Conservation (phyloP, 768 basidiomycete species). For the Trametes sanguinea region DNA sequence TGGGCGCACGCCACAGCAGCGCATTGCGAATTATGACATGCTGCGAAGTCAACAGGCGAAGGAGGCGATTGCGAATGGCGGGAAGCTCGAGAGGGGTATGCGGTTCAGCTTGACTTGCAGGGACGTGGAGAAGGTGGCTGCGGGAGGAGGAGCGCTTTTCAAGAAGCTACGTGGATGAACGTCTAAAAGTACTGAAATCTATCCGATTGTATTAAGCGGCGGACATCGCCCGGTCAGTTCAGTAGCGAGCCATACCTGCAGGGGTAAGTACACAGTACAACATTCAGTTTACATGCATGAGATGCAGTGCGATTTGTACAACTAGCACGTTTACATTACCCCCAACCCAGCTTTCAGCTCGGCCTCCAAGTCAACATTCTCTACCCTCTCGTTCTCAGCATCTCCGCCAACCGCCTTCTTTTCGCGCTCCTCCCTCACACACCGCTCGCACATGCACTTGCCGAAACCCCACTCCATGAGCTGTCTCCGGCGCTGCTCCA, state of each 20-base stretch:
- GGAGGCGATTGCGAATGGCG: conserved; percentile 48
- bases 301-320: too few species aligned
- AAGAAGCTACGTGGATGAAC: conserved; percentile 7
- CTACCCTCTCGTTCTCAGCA: neutral
- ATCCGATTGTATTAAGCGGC: too few species aligned
- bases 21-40: conserved; percentile 60
- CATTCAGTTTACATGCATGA: neutral
- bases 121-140: conserved; percentile 67
- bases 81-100: conserved; percentile 53
- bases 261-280: too few species aligned
- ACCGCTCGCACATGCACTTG: conserved; percentile 66
- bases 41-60: conserved; percentile 45
- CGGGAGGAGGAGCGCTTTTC: conserved; percentile 17
- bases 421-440: conserved; percentile 54
- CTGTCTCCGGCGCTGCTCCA: conserved; percentile 49
- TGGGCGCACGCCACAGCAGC: conserved; percentile 26
- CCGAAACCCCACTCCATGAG: conserved; percentile 78
- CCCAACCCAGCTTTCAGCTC: conserved; percentile 70
- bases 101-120: conserved; percentile 87
- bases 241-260: too few species aligned
- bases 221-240: too few species aligned
- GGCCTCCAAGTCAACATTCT: conserved; percentile 44
- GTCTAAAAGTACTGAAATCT: neutral
- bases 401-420: conserved; percentile 13
- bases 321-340: conserved; percentile 35